These are phyloP conservation scores for Thelonectria rubi DNA, from an alignment of 2,329 filamentous ascomycete genomes.

Conservation along the genomic window DNA sequence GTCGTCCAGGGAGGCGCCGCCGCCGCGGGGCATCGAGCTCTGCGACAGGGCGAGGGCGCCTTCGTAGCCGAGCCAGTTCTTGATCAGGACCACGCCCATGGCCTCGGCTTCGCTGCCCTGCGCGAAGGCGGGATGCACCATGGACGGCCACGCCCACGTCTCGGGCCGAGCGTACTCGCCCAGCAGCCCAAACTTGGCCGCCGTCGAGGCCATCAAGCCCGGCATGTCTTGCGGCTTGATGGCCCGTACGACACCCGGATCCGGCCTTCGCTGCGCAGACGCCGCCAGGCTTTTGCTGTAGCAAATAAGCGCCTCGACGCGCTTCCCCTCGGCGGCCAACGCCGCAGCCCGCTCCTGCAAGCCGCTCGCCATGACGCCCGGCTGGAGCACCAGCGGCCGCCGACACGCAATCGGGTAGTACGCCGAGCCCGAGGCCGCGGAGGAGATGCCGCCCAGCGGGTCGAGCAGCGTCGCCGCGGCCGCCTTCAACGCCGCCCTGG, in stretches of 20 bases:
- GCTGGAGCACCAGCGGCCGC: not conserved
- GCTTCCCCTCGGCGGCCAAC: not conserved
- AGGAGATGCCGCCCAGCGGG: not conserved
- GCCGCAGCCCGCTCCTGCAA: not conserved
- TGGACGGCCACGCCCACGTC: constrained; percentile 4
- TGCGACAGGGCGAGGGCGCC: not conserved
- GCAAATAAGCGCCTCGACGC: not conserved
- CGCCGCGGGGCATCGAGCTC: not conserved
- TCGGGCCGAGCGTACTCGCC: not conserved
- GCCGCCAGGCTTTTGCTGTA: not conserved
- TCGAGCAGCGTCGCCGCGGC: not conserved
- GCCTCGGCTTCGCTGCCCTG: not conserved
- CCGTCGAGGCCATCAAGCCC: constrained; percentile 1
- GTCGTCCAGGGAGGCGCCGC: not conserved
- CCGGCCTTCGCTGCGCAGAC: not conserved
- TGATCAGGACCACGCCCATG: not conserved
- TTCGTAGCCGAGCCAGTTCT: not conserved
- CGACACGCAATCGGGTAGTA: not conserved
- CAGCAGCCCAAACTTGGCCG: not conserved
- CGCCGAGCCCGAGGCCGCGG: not conserved
- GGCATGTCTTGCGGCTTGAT: not conserved
- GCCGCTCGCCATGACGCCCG: not conserved
- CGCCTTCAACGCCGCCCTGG: not conserved
- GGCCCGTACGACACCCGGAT: not conserved
- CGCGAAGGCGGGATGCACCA: not conserved